Base-by-base conservation (phyloP, 2,329 filamentous ascomycete species). In the Colletotrichum somersetense region DNA sequence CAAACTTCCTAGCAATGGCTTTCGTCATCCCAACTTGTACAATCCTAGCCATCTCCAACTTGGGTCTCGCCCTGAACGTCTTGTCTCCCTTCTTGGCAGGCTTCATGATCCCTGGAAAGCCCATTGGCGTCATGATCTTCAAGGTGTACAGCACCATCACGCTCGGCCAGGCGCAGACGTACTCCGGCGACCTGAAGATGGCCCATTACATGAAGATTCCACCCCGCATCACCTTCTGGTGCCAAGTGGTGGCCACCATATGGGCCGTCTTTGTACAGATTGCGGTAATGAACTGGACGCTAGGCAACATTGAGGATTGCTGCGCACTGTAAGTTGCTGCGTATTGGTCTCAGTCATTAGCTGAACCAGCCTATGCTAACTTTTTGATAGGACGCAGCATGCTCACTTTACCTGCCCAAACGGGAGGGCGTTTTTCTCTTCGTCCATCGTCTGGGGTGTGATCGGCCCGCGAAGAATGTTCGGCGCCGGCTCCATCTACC, bases 401-500 rank as follows among this genome's bases (percentile, higher is more conserved):
- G 3, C 84, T 83, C 75, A 78, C 18, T 63, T 83, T 73, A 84
- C 78, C 5, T 84, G 82, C 63, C 82, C 82, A 14, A 83, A 83
- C 65, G 82, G 82, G n/a, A 80, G 77, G 1, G 74, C 78, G 0
- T 80, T 80, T 78, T 90, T 89, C 80, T 88, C 85, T 2, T 85
- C 84, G 7, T 89, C 87, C 4, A 81, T 89, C 16, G 85, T 88
- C 63, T 89, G 87, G 88, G 89, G 88, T 58, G 81, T 88, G 35
- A 89, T 90, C 59, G 89, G 89, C 0, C 88, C 88, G 0, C 76
- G 79, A 1, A 83, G 88, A 20, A 87, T 90, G 78, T 90, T 89
- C 78, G 85, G 86, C 1, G 78, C 81, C 0, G 87, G 86, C 23
- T 72, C 69, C 33, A 68, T 72, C 53, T 72, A 72, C 66, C 58